Percentiles rank a stretch among this genome's conserved stretches.
These are phyloP conservation scores for Blastobotrys serpentis DNA, from an alignment of 1,139 yeast species.

Conservation along the genomic window DNA sequence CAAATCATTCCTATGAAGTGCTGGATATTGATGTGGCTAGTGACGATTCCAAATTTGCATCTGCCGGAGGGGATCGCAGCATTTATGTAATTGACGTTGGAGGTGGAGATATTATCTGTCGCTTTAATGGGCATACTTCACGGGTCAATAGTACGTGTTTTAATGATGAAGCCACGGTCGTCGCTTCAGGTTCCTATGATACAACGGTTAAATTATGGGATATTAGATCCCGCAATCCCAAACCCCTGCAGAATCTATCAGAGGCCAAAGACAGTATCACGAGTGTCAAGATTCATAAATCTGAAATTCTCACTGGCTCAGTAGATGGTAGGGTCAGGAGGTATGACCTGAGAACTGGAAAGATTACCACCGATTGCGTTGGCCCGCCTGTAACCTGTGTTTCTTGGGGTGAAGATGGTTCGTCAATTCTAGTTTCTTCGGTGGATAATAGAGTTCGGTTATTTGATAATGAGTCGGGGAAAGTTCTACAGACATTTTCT, in stretches of 20 bases:
- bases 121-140: slow-evolving; percentile 37
- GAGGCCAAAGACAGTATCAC: slow-evolving; percentile 41
- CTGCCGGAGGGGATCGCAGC: slow-evolving; percentile 41
- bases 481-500: slow-evolving; percentile 28
- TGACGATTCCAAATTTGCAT: slow-evolving; percentile 37
- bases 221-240: slow-evolving; percentile 26
- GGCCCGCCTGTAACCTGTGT: slow-evolving; percentile 37
- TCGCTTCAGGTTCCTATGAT: slow-evolving; percentile 39
- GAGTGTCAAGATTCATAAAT: slow-evolving; percentile 28
- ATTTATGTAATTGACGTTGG: slow-evolving; percentile 40
- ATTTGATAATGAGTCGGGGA: slow-evolving; percentile 32
- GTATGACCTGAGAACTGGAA: slow-evolving; percentile 39
- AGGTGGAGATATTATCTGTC: slow-evolving; percentile 29
- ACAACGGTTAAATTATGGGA: slow-evolving; percentile 42
- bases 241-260: slow-evolving; percentile 37
- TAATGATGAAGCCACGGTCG: slow-evolving; percentile 32
- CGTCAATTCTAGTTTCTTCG: slow-evolving; percentile 31
- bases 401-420: slow-evolving; percentile 24
- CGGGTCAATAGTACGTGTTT: slow-evolving; percentile 36
- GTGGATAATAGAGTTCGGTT: slow-evolving; percentile 33
- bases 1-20: slow-evolving; percentile 37
- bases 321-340: slow-evolving; percentile 38
- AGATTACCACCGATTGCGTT: slow-evolving; percentile 32
- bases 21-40: slow-evolving; percentile 34
- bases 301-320: slow-evolving; percentile 38